Evolutionary conservation across 2,329 filamentous ascomycete genomes (phyloP), one percentile per base, ranked within the genome.

Genomic region (Venturia aucupariae): DNA sequence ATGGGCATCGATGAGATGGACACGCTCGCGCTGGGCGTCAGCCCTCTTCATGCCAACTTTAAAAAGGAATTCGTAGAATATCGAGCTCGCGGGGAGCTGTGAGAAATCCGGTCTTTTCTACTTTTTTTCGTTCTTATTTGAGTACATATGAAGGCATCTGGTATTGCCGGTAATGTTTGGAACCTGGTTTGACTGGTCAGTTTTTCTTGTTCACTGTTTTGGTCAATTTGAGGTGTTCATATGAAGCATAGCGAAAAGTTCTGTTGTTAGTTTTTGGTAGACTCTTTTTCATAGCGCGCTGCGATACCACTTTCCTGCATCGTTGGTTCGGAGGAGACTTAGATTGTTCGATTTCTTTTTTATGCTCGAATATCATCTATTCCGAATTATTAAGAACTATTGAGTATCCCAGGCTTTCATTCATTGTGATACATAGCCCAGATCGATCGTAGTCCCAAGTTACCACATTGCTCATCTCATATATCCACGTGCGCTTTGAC

Each of bases 1-100:
- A 44, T 59, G 63, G 64, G 38, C 32, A 42, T 66, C 72, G 82
- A 79, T 67, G 81, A 82, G 67, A 75, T 82, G 65, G 78, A 83
- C 35, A 68, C 65, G 55, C 57, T 66, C 3, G 65, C 64, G 22
- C 39, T 65, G 7, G 60, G 64, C 38, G 38, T 51, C 15, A 62
- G 60, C 32, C 60, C 60, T 24, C 60, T 62, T 57, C 30, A 57
- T n/a, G 46, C 22, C 11, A 51, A 51, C 13, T 35, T 57, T 30
- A 57, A 35, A n/a, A 57, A 57, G 51, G 51, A 35, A 32, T 57
- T 57, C 8, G 1, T 57, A 7, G 51, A 57, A 30, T 57, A 57
- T 57, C 51, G 30, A 35, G 27, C 51, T 35, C 51, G 51, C 5
- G 35, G 51, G 17, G 51, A 57, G 30, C 51, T 57, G 5, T 57